Evolutionary conservation across 192 early-diverging fungal species (phyloP).

Genomic region (Backusella tarrabulga): DNA sequence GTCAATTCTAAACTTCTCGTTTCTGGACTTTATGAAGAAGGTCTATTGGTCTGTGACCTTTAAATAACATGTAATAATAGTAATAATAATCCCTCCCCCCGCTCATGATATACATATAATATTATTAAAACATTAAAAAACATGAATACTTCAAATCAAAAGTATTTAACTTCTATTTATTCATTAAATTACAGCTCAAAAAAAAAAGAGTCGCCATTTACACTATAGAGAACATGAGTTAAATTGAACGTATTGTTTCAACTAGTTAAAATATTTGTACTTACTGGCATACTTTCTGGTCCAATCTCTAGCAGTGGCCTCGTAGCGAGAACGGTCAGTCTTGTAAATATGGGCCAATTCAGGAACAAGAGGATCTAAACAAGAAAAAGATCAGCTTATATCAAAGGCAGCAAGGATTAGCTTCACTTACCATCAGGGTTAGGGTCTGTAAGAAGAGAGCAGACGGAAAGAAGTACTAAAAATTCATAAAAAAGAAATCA

Average conservation of each 20-base stretch:
- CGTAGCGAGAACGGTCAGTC: constrained; percentile 86
- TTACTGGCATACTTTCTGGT: constrained; percentile 82
- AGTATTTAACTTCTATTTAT: constrained; percentile 6
- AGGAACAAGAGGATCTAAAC: constrained; percentile 89
- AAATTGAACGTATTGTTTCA: neutral
- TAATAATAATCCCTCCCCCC: neutral
- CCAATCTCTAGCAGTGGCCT: constrained; percentile 90
- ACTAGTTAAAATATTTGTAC: neutral
- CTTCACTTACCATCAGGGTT: constrained; percentile 68
- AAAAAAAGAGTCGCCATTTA: neutral
- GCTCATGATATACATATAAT: neutral
- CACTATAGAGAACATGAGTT: neutral
- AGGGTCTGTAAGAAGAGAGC: constrained; percentile 96
- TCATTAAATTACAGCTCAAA: neutral
- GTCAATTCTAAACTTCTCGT: constrained; percentile 8
- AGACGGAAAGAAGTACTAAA: constrained; percentile 90
- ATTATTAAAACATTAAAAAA: neutral
- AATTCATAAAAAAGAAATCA: neutral
- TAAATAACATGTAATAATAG: neutral
- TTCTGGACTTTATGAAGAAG: constrained; percentile 19
- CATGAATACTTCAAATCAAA: neutral
- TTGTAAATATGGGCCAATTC: constrained; percentile 98
- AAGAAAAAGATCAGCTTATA: neutral
- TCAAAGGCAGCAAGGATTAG: neutral
- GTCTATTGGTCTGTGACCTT: constrained; percentile 16